Percentiles rank a stretch among this genome's conserved stretches.
Evolutionary conservation across 1,139 yeast genomes (phyloP).

Genomic region (Spathaspora sp.): DNA sequence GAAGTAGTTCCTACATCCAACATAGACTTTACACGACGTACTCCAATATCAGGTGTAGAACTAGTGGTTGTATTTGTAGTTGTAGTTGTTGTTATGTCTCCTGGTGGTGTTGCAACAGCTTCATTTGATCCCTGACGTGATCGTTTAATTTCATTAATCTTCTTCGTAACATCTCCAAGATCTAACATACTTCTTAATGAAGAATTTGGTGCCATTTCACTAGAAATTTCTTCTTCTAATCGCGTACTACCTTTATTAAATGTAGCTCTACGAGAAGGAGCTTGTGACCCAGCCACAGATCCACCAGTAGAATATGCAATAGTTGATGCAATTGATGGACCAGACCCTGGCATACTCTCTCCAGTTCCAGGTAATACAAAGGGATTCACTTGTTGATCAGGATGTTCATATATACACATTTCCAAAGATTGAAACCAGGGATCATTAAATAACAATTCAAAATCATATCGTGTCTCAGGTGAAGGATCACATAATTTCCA

Average conservation of each 20-base stretch:
- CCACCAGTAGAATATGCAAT: constrained; percentile 15
- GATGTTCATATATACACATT: constrained; percentile 58
- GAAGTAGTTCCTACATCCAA: constrained; percentile 9
- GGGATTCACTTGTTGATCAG: constrained; percentile 46
- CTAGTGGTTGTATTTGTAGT: background rate
- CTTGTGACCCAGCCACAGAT: constrained; percentile 25
- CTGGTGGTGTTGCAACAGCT: background rate
- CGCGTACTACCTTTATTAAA: constrained; percentile 10
- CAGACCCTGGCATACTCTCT: constrained; percentile 8
- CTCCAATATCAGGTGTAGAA: constrained; percentile 1
- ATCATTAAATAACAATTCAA: constrained; percentile 56
- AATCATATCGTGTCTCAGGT: constrained; percentile 49
- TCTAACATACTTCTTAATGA: constrained; percentile 45
- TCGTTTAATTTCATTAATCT: background rate
- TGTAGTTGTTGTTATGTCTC: too few relatives aligned
- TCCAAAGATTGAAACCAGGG: constrained; percentile 64
- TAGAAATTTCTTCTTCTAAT: constrained; percentile 17
- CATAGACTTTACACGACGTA: constrained; percentile 12
- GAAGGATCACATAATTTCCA: constrained; percentile 77
- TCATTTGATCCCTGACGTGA: background rate
- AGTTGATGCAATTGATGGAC: constrained; percentile 12
- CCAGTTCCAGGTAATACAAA: constrained; percentile 31
- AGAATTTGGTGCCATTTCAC: constrained; percentile 22
- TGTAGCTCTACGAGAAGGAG: constrained; percentile 38
- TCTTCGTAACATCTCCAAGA: constrained; percentile 17